These are phyloP conservation scores for Rugonectria rugulosa DNA, from an alignment of 2,329 filamentous ascomycete species.

Conservation along the genomic window DNA sequence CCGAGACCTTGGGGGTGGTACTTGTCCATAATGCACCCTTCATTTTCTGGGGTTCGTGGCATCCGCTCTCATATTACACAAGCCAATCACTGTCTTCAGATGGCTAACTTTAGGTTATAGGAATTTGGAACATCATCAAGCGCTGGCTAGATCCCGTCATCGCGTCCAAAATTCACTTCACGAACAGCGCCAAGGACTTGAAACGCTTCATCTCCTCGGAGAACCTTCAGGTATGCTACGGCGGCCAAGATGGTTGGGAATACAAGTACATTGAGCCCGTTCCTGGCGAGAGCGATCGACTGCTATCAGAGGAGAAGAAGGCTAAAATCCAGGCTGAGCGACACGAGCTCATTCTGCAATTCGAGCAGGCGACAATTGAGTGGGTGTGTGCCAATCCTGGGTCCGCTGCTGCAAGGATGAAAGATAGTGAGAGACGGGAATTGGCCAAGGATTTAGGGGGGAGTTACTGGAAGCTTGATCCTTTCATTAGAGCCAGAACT, in stretches of 20 bases:
- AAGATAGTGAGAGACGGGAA: slow-evolving; percentile 48
- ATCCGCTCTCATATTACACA: too few species aligned
- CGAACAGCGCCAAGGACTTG: slow-evolving; percentile 67
- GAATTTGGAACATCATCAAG: slow-evolving; percentile 69
- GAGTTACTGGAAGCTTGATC: slow-evolving; percentile 77
- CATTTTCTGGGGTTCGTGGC: slow-evolving; percentile 62
- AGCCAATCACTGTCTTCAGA: not conserved
- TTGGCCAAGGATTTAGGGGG: slow-evolving; percentile 59
- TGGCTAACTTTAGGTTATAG: slow-evolving; percentile 25
- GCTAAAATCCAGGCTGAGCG: slow-evolving; percentile 60
- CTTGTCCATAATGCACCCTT: slow-evolving; percentile 80
- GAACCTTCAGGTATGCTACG: slow-evolving; percentile 63
- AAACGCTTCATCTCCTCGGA: slow-evolving; percentile 68
- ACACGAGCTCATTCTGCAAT: slow-evolving; percentile 59
- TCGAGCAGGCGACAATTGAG: slow-evolving; percentile 51
- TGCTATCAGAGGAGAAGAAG: slow-evolving; percentile 44
- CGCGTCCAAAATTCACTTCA: slow-evolving; percentile 75
- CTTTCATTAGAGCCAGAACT: slow-evolving; percentile 65
- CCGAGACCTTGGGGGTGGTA: slow-evolving; percentile 74
- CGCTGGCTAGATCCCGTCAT: slow-evolving; percentile 81
- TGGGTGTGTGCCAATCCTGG: slow-evolving; percentile 17
- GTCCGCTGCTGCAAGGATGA: not conserved
- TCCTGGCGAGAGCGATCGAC: slow-evolving; percentile 63
- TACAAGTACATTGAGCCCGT: slow-evolving; percentile 71
- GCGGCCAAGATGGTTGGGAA: slow-evolving; percentile 70